A percentile compares a stretch with the other conserved stretches of the same genome.
Conservation (phyloP, 225 moss, liverwort and hornwort species). For the Lunularia cruciata region DNA sequence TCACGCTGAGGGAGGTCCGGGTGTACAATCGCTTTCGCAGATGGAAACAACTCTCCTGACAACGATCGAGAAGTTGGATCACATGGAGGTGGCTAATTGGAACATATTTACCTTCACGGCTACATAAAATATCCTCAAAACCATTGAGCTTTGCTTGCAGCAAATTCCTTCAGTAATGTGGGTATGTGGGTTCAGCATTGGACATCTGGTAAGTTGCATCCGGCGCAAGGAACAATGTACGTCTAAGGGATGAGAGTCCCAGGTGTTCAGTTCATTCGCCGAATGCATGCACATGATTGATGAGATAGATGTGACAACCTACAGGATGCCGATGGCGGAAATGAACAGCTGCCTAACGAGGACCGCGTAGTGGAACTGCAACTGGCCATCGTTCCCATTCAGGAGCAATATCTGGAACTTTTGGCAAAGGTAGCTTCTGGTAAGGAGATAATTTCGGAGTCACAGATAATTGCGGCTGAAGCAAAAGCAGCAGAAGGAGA, state of each 20-base stretch:
- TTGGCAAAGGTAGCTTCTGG: not conserved
- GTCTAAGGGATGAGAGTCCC: too few relatives aligned
- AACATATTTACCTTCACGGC: too few relatives aligned
- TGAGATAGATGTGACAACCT: too few relatives aligned
- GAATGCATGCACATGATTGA: too few relatives aligned
- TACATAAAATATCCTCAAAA: too few relatives aligned
- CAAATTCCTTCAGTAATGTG: too few relatives aligned
- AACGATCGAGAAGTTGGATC: slow-evolving; percentile 7
- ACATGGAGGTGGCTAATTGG: slow-evolving; percentile 10
- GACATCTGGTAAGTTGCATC: too few relatives aligned
- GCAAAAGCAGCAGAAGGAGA: not conserved
- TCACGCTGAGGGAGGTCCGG: not conserved
- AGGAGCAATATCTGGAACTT: slow-evolving; percentile 7
- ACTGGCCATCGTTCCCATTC: slow-evolving; percentile 10
- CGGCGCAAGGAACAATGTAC: too few relatives aligned
- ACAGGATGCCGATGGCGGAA: slow-evolving; percentile 10
- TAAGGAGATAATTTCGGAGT: slow-evolving; percentile 2
- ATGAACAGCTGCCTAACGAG: slow-evolving; percentile 14
- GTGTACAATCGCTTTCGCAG: not conserved
- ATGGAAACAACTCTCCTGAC: slow-evolving; percentile 11
- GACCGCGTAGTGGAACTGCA: slow-evolving; percentile 13
- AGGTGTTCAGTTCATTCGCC: too few relatives aligned
- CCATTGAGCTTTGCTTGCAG: too few relatives aligned
- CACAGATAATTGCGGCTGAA: slow-evolving; percentile 12
- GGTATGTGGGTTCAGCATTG: too few relatives aligned